phyloP scores from a whole-genome alignment of 129 eudicot species.

The Tagetes erecta region DNA sequence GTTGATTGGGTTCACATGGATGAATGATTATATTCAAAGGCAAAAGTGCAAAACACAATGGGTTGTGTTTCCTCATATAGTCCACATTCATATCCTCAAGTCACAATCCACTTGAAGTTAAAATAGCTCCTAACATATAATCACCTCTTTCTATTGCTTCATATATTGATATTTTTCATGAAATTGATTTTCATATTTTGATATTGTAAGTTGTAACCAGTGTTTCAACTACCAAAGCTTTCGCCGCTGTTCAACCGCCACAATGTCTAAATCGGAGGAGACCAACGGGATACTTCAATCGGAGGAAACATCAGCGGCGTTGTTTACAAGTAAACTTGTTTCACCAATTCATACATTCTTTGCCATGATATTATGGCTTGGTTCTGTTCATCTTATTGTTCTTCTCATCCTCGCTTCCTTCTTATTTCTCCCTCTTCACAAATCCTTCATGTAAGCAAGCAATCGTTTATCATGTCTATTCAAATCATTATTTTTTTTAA shows the following conservation, averaged over 20 bases:
- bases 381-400: constrained; percentile 57
- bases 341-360: constrained; percentile 42
- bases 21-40: no score
- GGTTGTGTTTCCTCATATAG: no score
- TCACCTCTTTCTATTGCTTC: no score
- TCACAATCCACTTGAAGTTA: no score
- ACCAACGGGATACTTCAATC: constrained; percentile 22
- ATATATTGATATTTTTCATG: no score
- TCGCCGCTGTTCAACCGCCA: constrained; percentile 21
- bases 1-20: no score
- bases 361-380: constrained; percentile 68
- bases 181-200: no score
- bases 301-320: constrained; percentile 40
- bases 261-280: constrained; percentile 24
- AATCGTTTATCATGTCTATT: background rate
- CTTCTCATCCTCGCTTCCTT: constrained; percentile 48
- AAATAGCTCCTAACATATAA: no score
- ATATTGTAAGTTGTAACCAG: no score
- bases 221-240: constrained; percentile 11
- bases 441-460: constrained; percentile 51
- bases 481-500: no score
- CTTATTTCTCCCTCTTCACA: constrained; percentile 56
- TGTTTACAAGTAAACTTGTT: constrained; percentile 44
- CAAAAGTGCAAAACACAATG: no score
- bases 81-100: no score